Evolutionary conservation across 2,329 filamentous ascomycete species (phyloP), one percentile per base, ranked within the genome.

Genomic region (Ophiocordyceps polyrhachis-furcata): DNA sequence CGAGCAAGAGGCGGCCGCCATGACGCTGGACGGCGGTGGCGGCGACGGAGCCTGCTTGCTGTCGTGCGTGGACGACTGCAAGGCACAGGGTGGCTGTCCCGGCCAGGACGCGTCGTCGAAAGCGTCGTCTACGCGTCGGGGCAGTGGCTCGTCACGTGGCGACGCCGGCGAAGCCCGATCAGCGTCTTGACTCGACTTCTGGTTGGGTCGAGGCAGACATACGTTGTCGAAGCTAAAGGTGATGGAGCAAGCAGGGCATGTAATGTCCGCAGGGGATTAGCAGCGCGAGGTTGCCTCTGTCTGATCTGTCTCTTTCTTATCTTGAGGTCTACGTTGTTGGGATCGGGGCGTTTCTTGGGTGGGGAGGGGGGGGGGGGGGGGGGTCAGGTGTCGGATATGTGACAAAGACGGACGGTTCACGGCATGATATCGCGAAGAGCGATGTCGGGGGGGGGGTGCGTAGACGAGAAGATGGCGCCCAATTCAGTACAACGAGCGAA

Each of bases 21-120:
- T 63, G 31, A 48, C 56, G 5, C 50, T 64, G 29, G 62, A 69
- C 46, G 65, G 63, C 11, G 48, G 48, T 1, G 46, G 41, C 44
- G 57, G 59, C 49, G 59, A 54, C 15, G 53, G 57, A 17, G 54
- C 58, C 2, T 75, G 71, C 49, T 60, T 78, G 32, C 60, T 78
- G 4, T 71, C 71, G 49, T 55, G 61, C 47, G 49, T 66, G 46
- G 53, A 67, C 43, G 59, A 68, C 59, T 58, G 56, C 48, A 52
- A 53, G 43, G 56, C 53, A 37, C 52, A 58, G 44, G 52, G 57
- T 19, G 57, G 56, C 50, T 64, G 62, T 46, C 53, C 54, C 8
- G 49, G 49, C 13, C 45, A 49, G 23, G 61, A 62, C 7, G 48
- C 54, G 3, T 58, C 59, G 3, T 62, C 60, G 21, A 53, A 56